Conservation (phyloP, 2,329 filamentous ascomycete species). For the Aspergillus piperis region DNA sequence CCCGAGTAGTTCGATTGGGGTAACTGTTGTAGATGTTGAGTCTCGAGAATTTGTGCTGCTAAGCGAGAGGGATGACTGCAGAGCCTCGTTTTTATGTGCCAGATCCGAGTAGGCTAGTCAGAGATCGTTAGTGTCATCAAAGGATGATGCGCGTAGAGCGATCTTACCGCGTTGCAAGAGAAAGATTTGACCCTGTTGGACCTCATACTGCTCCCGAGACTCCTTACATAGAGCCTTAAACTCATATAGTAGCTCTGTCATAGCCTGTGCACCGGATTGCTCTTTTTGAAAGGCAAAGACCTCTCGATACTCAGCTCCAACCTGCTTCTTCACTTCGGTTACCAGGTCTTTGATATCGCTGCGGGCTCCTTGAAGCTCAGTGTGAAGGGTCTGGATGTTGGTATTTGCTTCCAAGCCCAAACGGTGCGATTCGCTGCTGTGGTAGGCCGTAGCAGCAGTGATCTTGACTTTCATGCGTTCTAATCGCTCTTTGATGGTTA, state of each 20-base stretch:
- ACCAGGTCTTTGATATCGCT: background rate
- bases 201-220: background rate
- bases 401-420: background rate
- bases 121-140: background rate
- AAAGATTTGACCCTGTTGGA: background rate
- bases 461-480: background rate
- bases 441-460: background rate
- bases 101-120: background rate
- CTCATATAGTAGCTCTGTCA: background rate
- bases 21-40: background rate
- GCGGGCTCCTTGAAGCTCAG: background rate
- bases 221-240: background rate
- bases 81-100: background rate
- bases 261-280: background rate
- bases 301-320: background rate
- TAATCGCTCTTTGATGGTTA: background rate
- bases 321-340: background rate
- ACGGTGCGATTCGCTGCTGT: background rate
- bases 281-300: background rate
- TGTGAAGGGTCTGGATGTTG: background rate
- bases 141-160: background rate
- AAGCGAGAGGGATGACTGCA: background rate
- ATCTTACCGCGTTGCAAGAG: background rate
- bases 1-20: background rate
- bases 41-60: background rate